Percentiles rank a stretch among this genome's conserved stretches.
Evolutionary conservation across 345 rosid species (phyloP).

Genomic region (Gossypioides kirkii): DNA sequence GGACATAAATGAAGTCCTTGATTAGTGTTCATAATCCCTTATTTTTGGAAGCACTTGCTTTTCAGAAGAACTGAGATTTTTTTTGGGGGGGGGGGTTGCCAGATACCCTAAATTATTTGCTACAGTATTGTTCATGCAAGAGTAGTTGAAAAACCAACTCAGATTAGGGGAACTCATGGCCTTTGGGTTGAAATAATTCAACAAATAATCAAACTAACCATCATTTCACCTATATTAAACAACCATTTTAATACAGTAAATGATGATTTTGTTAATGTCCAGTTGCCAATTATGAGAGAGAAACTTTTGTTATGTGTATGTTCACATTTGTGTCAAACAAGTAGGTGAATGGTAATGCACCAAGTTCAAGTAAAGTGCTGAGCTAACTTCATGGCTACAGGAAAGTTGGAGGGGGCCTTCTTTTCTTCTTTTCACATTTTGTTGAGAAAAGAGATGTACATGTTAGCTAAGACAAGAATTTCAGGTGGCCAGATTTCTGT

Average conservation of each 20-base stretch:
- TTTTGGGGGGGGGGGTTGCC: background rate
- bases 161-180: background rate
- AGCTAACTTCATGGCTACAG: conserved; percentile 13
- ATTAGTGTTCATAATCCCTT: conserved; percentile 25
- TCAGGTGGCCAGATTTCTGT: background rate
- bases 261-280: background rate
- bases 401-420: conserved; percentile 1
- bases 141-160: conserved; percentile 10
- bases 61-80: background rate
- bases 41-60: conserved; percentile 32
- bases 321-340: conserved; percentile 8
- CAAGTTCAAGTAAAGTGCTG: background rate
- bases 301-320: background rate
- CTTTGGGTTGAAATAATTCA: conserved; percentile 8
- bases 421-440: background rate
- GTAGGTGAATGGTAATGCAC: conserved; percentile 10
- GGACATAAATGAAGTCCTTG: conserved; percentile 25
- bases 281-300: conserved; percentile 9
- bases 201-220: background rate
- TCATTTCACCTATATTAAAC: background rate
- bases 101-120: conserved; percentile 5
- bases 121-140: background rate
- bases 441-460: background rate
- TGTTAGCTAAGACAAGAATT: conserved; percentile 1
- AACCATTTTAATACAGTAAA: background rate